Base-by-base conservation (phyloP, 1,284 basidiomycete genomes). In the Cryptococcus maquisensis region DNA sequence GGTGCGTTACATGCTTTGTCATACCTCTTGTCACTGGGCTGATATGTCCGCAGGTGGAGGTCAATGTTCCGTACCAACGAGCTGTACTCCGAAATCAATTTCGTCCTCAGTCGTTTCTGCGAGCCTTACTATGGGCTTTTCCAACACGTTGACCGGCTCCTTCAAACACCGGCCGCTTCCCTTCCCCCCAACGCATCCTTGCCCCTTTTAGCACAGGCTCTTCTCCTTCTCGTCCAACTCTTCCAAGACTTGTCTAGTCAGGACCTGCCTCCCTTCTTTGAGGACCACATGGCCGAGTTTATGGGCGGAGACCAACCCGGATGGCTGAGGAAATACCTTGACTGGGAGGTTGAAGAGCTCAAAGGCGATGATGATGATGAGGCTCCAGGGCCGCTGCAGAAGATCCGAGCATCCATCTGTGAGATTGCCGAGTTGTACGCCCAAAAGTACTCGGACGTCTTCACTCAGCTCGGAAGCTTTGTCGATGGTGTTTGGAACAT, bases 161-260 rank as follows among this genome's bases (percentile, higher is more conserved):
- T 75, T 37, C 78, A 72, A 57, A 74, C 68, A 46, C 71, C 61
- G n/a, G 61, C 62, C 55, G 56, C 65, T 47, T 62, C 71, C 23
- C 71, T 73, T 12, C 76, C 71, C 0, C 75, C 74, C 51, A 75
- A 68, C 50, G 76, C 72, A 46, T 72, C 67, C 9, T 55, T 74
- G 9, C 66, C 65, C 3, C 64, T 76, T 32, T 76, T 91, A 16
- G 85, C 87, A 0, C 86, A 89, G 65, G 82, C 83, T 0, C 85
- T 93, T 79, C 82, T 86, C 13, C 79, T 90, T 5, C 81, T 96
- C 4, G 80, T 90, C 16, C 90, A 95, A 49, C 83, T 98, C 32
- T 98, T 88, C 78, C 87, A 95, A 67, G 96, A 98, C 74, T 84
- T 98, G 55, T 91, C 88, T 1, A 90, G 88, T 61, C 96, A 98